Base-by-base conservation (phyloP, 192 early-diverging fungal genomes). In the Coemansia sp. region DNA sequence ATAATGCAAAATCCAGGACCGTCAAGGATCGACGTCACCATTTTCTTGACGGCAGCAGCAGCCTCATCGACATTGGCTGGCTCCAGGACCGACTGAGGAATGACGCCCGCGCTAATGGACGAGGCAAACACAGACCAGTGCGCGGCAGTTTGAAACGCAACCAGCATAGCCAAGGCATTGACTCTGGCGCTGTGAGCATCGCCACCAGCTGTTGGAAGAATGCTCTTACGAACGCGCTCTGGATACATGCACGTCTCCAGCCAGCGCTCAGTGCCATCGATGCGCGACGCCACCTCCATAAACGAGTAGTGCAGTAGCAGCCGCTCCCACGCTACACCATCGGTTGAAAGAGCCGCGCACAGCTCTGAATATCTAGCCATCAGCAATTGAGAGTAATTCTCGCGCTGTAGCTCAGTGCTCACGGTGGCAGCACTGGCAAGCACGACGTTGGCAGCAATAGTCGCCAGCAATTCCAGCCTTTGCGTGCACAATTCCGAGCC, bases 371-470 rank as follows among this genome's bases (percentile, higher is more conserved):
- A 61, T 12, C 34, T 69, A 7, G 33, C 37, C 3, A 41, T 39
- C 20, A 80, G 62, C 59, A 61, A 6, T 20, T 31, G 28, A 21
- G 41, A 60, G 28, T 65, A 71, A 37, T 59, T 47, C 34, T 34
- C 41, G 35, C 78, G 69, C 66, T 80, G 78, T 11, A 66, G 69
- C 34, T 80, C 78, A n/a, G 78, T 75, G 25, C n/a, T 59, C 14
- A 65, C 66, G 0, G 69, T 66, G 0, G 72, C 23, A 1, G 62
- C 66, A 10, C 68, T 71, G 13, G 78, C 58, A 28, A 71, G 39
- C 25, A 75, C 65, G 63, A 80, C 65, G 41, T 68, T 69, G 16
- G 78, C 69, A 14, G 47, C n/a, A 3, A 69, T 55, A 11, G 53
- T 68, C 14, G 66, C 69, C 26, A 73, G 42, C 23, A 73, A 11